phyloP scores from a whole-genome alignment of 768 basidiomycete species.

The Sporobolomyces phaffii region DNA sequence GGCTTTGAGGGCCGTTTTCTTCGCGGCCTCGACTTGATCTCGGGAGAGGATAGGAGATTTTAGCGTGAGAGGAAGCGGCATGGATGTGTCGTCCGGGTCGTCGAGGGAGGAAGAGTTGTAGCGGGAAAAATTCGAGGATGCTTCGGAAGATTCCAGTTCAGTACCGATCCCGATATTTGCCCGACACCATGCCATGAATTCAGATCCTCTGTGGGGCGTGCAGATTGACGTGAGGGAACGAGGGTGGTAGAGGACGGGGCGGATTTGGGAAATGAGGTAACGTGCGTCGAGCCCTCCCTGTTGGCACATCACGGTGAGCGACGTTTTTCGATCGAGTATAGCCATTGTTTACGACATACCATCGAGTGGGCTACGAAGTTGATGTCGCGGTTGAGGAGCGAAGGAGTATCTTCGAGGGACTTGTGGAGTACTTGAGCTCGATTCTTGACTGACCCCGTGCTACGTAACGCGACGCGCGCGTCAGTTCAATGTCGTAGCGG shows the following conservation, averaged over 20 bases:
- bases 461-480: too few relatives aligned
- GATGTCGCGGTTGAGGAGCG: conserved; percentile 60
- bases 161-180: conserved; percentile 84
- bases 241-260: conserved; percentile 74
- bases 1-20: conserved; percentile 13
- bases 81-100: conserved; percentile 26
- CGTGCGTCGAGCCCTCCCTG: conserved; percentile 86
- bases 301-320: not conserved
- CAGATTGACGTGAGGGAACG: conserved; percentile 79
- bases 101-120: conserved; percentile 29
- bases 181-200: conserved; percentile 97
- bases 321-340: not conserved
- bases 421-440: conserved; percentile 70
- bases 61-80: conserved; percentile 49
- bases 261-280: conserved; percentile 78
- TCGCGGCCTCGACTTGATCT: conserved; percentile 33
- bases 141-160: conserved; percentile 41
- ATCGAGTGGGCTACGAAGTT: conserved; percentile 96
- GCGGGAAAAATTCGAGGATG: not conserved
- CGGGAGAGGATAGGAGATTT: conserved; percentile 50
- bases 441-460: conserved; percentile 80
- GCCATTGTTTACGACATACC: conserved; percentile 46
- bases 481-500: not conserved
- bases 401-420: conserved; percentile 60
- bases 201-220: conserved; percentile 91